These are phyloP conservation scores for Melocanna baccifera DNA, from an alignment of 176 grass and related monocot species.

Conservation along the genomic window DNA sequence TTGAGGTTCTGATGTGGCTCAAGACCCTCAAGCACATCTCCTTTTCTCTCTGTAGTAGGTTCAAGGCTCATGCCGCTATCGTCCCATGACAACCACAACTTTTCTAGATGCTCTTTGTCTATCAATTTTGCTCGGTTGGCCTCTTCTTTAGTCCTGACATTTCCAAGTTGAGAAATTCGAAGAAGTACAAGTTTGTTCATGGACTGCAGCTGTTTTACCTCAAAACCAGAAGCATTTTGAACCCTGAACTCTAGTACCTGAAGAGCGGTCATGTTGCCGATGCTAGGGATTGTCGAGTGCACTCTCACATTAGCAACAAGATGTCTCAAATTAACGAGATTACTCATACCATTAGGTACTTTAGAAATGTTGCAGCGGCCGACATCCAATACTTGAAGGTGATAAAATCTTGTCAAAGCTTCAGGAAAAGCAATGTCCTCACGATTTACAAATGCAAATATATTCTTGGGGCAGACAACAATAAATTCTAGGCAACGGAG, in stretches of 20 bases:
- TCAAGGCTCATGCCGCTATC: neutral
- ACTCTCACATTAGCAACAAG: constrained; percentile 6
- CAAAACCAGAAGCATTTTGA: too few species aligned
- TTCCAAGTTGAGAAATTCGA: constrained; percentile 21
- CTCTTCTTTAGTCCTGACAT: too few species aligned
- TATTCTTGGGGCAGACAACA: neutral
- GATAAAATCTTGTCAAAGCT: neutral
- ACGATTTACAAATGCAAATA: neutral
- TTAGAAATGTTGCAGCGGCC: neutral
- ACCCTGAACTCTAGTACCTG: too few species aligned
- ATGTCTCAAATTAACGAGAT: constrained; percentile 35
- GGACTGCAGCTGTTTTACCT: constrained; percentile 26
- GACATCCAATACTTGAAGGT: constrained; percentile 30
- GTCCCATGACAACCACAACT: constrained; percentile 33
- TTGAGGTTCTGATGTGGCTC: constrained; percentile 15
- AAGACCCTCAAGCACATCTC: constrained; percentile 36
- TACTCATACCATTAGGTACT: neutral
- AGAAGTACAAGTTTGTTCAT: constrained; percentile 28
- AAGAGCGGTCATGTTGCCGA: constrained; percentile 21
- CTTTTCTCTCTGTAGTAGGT: too few species aligned
- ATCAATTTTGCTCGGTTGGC: constrained; percentile 8
- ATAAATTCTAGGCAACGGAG: constrained; percentile 22
- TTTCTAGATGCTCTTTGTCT: constrained; percentile 21
- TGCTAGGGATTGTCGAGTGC: neutral
- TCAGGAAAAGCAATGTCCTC: neutral